phyloP scores from a whole-genome alignment of 768 basidiomycete species.

The Podaxis sp. region DNA sequence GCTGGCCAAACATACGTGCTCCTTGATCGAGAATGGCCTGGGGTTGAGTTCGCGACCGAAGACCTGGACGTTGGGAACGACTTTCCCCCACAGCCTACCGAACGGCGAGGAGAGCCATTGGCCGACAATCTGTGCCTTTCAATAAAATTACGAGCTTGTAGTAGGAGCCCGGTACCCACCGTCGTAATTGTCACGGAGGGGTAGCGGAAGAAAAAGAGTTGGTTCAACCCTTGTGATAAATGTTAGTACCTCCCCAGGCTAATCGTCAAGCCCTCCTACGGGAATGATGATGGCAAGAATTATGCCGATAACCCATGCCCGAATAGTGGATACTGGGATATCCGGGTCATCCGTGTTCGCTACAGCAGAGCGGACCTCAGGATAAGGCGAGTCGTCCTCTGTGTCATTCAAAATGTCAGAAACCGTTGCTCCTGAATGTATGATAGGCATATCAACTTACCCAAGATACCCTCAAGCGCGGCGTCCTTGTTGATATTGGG shows the following conservation, averaged over 20 bases:
- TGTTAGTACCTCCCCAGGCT: background rate
- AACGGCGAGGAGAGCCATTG: slow-evolving; percentile 67
- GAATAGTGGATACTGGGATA: slow-evolving; percentile 58
- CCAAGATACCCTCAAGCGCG: slow-evolving; percentile 37
- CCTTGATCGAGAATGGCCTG: slow-evolving; percentile 73
- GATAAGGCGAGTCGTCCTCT: slow-evolving; percentile 69
- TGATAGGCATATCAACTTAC: slow-evolving; percentile 29
- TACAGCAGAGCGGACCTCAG: slow-evolving; percentile 68
- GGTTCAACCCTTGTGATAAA: slow-evolving; percentile 48
- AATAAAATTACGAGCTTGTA: background rate
- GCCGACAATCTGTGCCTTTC: slow-evolving; percentile 46
- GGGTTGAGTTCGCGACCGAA: slow-evolving; percentile 55
- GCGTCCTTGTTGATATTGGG: slow-evolving; percentile 49
- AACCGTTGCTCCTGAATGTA: slow-evolving; percentile 17
- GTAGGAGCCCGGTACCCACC: slow-evolving; percentile 30
- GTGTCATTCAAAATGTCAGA: slow-evolving; percentile 2
- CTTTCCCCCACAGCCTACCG: slow-evolving; percentile 53
- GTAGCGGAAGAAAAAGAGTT: slow-evolving; percentile 76
- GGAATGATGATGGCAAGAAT: slow-evolving; percentile 62
- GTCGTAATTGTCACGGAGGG: slow-evolving; percentile 59
- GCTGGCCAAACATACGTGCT: slow-evolving; percentile 45
- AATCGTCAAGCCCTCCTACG: slow-evolving; percentile 20
- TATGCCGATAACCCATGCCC: slow-evolving; percentile 71
- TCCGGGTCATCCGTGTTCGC: slow-evolving; percentile 67
- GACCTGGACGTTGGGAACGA: slow-evolving; percentile 48